Evolutionary conservation across 1,284 basidiomycete species (phyloP).

Genomic region (Cerioporus squamosus): DNA sequence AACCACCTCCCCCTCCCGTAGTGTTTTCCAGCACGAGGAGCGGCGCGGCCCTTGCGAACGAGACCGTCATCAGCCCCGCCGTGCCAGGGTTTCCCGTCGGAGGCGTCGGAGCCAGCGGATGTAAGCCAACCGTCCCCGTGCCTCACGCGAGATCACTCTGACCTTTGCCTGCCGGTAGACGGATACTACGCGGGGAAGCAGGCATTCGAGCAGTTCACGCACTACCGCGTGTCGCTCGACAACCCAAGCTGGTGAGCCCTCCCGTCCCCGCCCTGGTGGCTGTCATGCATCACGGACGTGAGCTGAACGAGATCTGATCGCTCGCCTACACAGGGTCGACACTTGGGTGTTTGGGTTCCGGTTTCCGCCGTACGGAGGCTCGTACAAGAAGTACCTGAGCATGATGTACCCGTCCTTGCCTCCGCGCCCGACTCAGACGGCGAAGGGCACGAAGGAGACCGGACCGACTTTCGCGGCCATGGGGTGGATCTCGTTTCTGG

Average conservation of each 20-base stretch:
- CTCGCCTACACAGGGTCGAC: too few species aligned
- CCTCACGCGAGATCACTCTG: neutral
- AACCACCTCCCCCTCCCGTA: conserved; percentile 28
- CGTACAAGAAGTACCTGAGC: conserved; percentile 22
- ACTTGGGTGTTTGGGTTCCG: conserved; percentile 32
- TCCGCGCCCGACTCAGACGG: conserved; percentile 42
- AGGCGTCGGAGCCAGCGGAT: too few species aligned
- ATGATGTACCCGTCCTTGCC: conserved; percentile 29
- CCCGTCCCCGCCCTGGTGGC: conserved; percentile 50
- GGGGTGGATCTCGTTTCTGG: too few species aligned
- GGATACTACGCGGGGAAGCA: conserved; percentile 69
- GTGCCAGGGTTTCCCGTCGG: conserved; percentile 39
- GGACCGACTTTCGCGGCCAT: too few species aligned
- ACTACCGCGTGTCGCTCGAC: conserved; percentile 62
- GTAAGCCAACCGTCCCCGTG: too few species aligned
- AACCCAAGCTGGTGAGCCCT: conserved; percentile 62
- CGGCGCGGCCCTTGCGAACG: conserved; percentile 68
- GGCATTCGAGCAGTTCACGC: conserved; percentile 72
- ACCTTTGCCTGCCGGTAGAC: conserved; percentile 38
- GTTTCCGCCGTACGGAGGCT: conserved; percentile 66
- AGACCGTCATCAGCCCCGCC: conserved; percentile 54
- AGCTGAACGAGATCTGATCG: too few species aligned
- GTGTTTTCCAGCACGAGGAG: conserved; percentile 72
- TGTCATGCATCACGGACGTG: too few species aligned
- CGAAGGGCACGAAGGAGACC: too few species aligned